Evolutionary conservation across 805 yeast species (phyloP).

Genomic region (Kluyveromyces starmeri): DNA sequence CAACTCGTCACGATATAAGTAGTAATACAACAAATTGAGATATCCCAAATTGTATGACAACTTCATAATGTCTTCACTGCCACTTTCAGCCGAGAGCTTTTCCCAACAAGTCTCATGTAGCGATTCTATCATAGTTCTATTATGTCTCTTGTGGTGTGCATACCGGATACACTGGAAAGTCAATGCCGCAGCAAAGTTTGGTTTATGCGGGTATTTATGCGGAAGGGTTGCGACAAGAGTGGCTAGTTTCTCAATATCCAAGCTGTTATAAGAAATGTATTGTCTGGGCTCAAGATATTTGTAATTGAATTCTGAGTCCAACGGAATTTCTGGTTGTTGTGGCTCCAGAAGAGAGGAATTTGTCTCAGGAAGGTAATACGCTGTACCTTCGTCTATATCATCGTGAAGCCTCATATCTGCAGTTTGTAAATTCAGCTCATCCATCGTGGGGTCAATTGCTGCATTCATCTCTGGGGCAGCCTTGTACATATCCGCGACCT

Average conservation of each 20-base stretch:
- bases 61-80: constrained; percentile 51
- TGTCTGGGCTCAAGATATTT: constrained; percentile 36
- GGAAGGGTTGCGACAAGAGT: constrained; percentile 52
- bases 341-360: constrained; percentile 1
- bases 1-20: constrained; percentile 56
- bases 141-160: constrained; percentile 49
- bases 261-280: constrained; percentile 52
- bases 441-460: constrained; percentile 28
- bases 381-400: constrained; percentile 2
- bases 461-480: constrained; percentile 10
- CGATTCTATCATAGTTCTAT: constrained; percentile 46
- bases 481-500: constrained; percentile 8
- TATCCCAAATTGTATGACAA: constrained; percentile 87
- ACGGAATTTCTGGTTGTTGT: constrained; percentile 20
- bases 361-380: constrained; percentile 1
- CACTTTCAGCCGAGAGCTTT: constrained; percentile 43
- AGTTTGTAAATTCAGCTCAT: constrained; percentile 33
- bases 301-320: constrained; percentile 45
- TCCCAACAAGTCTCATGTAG: constrained; percentile 53
- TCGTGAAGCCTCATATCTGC: constrained; percentile 26
- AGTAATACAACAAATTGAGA: constrained; percentile 67
- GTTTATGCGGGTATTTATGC: constrained; percentile 39
- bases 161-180: constrained; percentile 64
- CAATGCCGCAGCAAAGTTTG: constrained; percentile 56
- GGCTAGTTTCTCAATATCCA: constrained; percentile 65